Base-by-base conservation (phyloP, 1,284 basidiomycete species). In the Mycena sp. region DNA sequence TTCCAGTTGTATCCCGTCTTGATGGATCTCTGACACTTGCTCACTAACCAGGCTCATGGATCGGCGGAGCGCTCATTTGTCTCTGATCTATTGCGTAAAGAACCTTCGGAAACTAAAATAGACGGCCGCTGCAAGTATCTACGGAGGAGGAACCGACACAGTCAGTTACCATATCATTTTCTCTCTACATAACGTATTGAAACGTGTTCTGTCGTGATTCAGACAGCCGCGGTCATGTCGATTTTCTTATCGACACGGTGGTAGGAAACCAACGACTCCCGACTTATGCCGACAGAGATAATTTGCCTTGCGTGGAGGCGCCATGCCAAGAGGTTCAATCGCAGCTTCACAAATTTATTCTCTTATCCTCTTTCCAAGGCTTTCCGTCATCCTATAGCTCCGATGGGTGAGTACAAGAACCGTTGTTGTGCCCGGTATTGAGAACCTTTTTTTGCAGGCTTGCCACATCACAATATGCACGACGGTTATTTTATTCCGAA, bases 401-500 rank as follows among this genome's bases (percentile, higher is more conserved):
- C 62, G 10, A 58, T 59, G 51, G 62, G 58, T n/a, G 45, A 40
- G 43, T 29, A n/a, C n/a, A n/a, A n/a, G n/a, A n/a, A n/a, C n/a
- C n/a, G n/a, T n/a, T n/a, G n/a, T n/a, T n/a, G n/a, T n/a, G n/a
- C 4, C 9, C 16, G 2, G 12, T 1, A 10, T 40, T 4, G 17
- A 4, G 7, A 16, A 28, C 3, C n/a, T n/a, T n/a, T n/a, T n/a
- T 17, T 29, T 9, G 21, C 28, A 46, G 10, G 21, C 26, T 35
- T 62, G 46, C 9, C 7, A 9, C 32, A 35, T n/a, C n/a, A 89
- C 55, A 86, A 88, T 61, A 70, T 81, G 4, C 80, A 85, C 57
- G 75, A 82, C 46, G 83, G 83, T 11, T 84, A 81, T 71, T 77
- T 81, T 48, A 85, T 86, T 65, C 85, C 84, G 12, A 81, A 84